Percentiles rank a stretch among this genome's conserved stretches.
These are phyloP conservation scores for Mortierella sp. DNA, from an alignment of 371 early-diverging fungal genomes.

Conservation along the genomic window DNA sequence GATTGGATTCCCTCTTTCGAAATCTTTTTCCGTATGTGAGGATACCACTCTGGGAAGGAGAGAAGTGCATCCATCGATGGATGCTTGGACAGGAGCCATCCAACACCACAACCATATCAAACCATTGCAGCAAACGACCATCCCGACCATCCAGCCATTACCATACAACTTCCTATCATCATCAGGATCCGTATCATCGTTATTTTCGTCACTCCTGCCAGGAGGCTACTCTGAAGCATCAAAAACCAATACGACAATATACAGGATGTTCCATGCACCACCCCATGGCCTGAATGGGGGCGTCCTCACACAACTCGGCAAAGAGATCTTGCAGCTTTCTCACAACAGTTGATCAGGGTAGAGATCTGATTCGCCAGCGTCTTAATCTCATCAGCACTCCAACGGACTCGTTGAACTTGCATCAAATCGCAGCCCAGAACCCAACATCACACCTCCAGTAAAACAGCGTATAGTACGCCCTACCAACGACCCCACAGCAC, in stretches of 20 bases:
- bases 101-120: slow-evolving; percentile 5
- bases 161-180: background rate
- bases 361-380: background rate
- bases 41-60: background rate
- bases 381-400: background rate
- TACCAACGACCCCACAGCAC: background rate
- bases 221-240: background rate
- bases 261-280: background rate
- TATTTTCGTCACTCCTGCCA: background rate
- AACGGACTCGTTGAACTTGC: background rate
- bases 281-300: background rate
- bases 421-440: background rate
- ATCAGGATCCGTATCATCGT: background rate
- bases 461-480: background rate
- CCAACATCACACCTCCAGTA: background rate
- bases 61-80: slow-evolving; percentile 32
- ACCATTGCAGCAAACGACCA: background rate
- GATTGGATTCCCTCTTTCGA: slow-evolving; percentile 48
- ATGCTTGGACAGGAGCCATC: slow-evolving; percentile 22
- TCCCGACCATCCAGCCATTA: background rate
- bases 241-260: background rate
- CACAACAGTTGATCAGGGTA: background rate
- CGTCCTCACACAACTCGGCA: background rate
- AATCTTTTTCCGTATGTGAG: slow-evolving; percentile 57
- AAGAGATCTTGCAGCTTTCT: background rate